These are phyloP conservation scores for Acanthamoeba castellanii DNA, from an alignment of 208 protist species.

Conservation along the genomic window DNA sequence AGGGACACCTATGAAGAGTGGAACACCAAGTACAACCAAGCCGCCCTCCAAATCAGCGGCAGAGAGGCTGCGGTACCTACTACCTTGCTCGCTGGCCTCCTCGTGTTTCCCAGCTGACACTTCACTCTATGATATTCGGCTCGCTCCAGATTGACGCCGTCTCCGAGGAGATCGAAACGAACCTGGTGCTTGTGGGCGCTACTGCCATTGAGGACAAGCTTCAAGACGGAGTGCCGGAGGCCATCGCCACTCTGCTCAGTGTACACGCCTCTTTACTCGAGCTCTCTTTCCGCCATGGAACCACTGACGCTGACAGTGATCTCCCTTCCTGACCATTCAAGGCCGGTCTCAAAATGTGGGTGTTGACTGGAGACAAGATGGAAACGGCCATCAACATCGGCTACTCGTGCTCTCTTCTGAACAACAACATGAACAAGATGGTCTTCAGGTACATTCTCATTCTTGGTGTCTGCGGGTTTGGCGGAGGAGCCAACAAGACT, in stretches of 20 bases:
- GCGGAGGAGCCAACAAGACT: background rate
- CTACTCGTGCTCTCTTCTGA: slow-evolving; percentile 80
- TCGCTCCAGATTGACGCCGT: slow-evolving; percentile 61
- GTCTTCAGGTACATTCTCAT: slow-evolving; percentile 9
- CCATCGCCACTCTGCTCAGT: slow-evolving; percentile 81
- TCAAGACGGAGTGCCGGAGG: slow-evolving; percentile 94
- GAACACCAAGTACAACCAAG: slow-evolving; percentile 70
- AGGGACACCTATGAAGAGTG: slow-evolving; percentile 77
- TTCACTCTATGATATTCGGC: background rate
- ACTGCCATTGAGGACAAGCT: slow-evolving; percentile 98
- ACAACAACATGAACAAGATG: slow-evolving; percentile 67
- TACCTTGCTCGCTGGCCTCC: background rate
- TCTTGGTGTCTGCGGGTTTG: background rate
- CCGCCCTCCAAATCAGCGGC: slow-evolving; percentile 50
- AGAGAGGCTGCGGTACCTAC: slow-evolving; percentile 61
- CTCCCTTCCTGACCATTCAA: slow-evolving; percentile 85
- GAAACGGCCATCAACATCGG: slow-evolving; percentile 95
- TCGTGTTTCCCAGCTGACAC: background rate
- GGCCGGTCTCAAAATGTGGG: slow-evolving; percentile 96
- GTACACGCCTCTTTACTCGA: background rate
- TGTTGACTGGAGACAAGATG: slow-evolving; percentile 98
- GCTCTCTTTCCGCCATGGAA: background rate
- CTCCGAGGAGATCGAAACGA: slow-evolving; percentile 90
- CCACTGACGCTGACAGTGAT: background rate
- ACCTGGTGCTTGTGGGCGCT: slow-evolving; percentile 93